These are phyloP conservation scores for Aspergillus cejpii DNA, from an alignment of 2,329 filamentous ascomycete genomes.

Conservation along the genomic window DNA sequence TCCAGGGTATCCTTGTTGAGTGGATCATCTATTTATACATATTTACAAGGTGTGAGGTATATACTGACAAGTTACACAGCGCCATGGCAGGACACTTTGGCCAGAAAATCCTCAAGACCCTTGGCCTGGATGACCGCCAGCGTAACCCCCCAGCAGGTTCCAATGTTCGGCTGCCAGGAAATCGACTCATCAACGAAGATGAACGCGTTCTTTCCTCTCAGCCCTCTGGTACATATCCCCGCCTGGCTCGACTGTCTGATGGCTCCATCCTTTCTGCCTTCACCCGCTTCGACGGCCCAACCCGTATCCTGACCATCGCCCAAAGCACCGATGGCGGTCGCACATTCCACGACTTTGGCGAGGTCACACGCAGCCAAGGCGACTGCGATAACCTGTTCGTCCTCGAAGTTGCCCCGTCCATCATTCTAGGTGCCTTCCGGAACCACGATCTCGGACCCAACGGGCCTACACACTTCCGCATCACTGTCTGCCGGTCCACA, in stretches of 20 bases:
- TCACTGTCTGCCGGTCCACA: conserved; percentile 45
- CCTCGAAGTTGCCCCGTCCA: conserved; percentile 34
- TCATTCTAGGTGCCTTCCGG: conserved; percentile 45
- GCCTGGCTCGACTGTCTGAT: conserved; percentile 42
- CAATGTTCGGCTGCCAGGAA: conserved; percentile 13
- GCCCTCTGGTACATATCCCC: conserved; percentile 43
- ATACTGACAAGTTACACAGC: not conserved
- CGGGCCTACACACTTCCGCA: conserved; percentile 42
- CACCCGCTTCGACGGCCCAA: conserved; percentile 37
- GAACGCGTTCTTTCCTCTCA: conserved; percentile 34
- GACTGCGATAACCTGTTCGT: conserved; percentile 47
- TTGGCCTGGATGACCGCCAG: conserved; percentile 22
- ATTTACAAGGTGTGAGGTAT: too few species aligned
- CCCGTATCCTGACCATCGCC: conserved; percentile 40
- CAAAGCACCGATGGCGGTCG: conserved; percentile 42
- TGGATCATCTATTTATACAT: too few species aligned
- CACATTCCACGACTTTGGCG: conserved; percentile 38
- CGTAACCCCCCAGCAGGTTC: conserved; percentile 4
- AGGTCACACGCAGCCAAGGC: conserved; percentile 40
- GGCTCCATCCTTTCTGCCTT: conserved; percentile 44
- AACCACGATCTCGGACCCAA: conserved; percentile 41
- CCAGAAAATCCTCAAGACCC: conserved; percentile 29
- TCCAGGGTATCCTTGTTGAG: not conserved
- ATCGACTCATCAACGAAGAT: conserved; percentile 27
- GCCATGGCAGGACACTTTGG: conserved; percentile 25